Conservation (phyloP, 2,329 filamentous ascomycete genomes). For the Botrytis cinerea region DNA sequence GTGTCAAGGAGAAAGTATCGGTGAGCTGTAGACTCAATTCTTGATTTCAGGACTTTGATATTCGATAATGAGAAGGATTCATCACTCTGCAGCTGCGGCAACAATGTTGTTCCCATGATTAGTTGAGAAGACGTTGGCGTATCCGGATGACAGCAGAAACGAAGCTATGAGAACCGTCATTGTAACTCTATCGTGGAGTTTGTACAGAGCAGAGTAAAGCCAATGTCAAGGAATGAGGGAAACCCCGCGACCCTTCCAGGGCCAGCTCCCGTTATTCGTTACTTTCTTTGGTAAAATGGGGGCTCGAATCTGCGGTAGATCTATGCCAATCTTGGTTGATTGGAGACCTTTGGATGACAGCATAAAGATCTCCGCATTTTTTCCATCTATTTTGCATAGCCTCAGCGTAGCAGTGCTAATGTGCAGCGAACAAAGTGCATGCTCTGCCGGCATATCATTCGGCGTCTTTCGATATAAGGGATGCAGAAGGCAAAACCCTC, state of each 20-base stretch:
- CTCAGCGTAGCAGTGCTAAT: conserved; percentile 19
- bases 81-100: conserved; percentile 11
- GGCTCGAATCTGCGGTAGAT: conserved; percentile 16
- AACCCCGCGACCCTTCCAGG: conserved; percentile 18
- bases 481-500: conserved; percentile 6
- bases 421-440: neutral
- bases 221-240: conserved; percentile 12
- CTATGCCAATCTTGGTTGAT: conserved; percentile 14
- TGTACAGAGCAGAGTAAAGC: conserved; percentile 7
- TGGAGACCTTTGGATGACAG: conserved; percentile 13
- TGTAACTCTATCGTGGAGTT: conserved; percentile 2
- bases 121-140: neutral
- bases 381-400: conserved; percentile 18
- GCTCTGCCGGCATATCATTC: conserved; percentile 2
- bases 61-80: conserved; percentile 16
- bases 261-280: neutral
- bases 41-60: neutral
- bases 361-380: conserved; percentile 19
- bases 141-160: conserved; percentile 17
- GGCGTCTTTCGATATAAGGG: neutral
- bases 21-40: conserved; percentile 1
- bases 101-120: conserved; percentile 18
- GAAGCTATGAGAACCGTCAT: conserved; percentile 9
- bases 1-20: neutral
- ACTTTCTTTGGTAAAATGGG: neutral